Base-by-base conservation (phyloP, 306 rosid genomes). In the Hippophae tibetana region DNA sequence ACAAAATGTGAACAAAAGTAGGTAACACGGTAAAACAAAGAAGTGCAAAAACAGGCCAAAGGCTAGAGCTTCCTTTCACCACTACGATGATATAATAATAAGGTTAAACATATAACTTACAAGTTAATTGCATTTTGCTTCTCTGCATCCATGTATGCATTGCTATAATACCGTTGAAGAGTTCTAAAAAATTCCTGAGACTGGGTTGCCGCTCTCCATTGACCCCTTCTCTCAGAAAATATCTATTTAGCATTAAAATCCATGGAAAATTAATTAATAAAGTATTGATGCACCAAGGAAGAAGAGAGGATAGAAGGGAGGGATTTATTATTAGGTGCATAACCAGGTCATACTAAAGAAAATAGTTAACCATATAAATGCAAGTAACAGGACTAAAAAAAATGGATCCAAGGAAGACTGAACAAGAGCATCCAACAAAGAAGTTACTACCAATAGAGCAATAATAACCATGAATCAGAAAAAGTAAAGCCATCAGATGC, bases 161-260 rank as follows among this genome's bases (percentile, higher is more conserved):
- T 92, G 72, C 82, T 92, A 68, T 92, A 92, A 80, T 85, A 92
- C 47, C 98, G 94, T 72, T 92, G 99, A 44, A 92, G 69, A 62
- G 95, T 83, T 76, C 99, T 79, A 64, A 92, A 73, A 76, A 87
- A 80, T 58, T 92, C 99, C 85, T 85, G 99, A 49, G 99, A 87
- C 53, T 92, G 99, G 12, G 95, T 74, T 65, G 99, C 93, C 42
- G 99, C 95, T 69, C 69, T 87, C 99, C 99, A 92, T 70, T 92
- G 95, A 53, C 99, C 99, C 81, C 95, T 89, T 72, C 75, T 92
- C 75, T 79, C 86, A 5, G 99, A 92, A 81, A 92, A 92, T 76
- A 92, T 88, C 99, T 92, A 65, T 71, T 60, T 45, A 67, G 69
- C 26, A 72, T 42, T 44, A 66, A 52, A 57, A 23, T 45, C 49